Conservation (phyloP, 192 early-diverging fungal species). For the Coemansia sp. region DNA sequence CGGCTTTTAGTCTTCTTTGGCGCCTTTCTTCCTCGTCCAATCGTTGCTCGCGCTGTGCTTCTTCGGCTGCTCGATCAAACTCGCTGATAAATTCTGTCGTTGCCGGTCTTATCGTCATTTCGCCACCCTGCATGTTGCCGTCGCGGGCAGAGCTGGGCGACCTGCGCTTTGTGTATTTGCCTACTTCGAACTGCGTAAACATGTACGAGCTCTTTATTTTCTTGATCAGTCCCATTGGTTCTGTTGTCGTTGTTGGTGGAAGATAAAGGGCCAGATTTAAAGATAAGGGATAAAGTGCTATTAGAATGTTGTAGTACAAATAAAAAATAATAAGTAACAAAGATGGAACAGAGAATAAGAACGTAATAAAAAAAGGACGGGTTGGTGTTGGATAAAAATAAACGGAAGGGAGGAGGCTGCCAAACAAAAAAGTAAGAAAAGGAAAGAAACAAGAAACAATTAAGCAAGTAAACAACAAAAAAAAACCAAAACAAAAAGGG, state of each 20-base stretch:
- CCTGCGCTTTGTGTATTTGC: slow-evolving; percentile 60
- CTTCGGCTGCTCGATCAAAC: slow-evolving; percentile 45
- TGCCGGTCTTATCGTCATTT: slow-evolving; percentile 9
- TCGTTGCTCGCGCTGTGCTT: slow-evolving; percentile 22
- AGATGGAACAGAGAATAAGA: neutral
- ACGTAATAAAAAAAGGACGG: neutral
- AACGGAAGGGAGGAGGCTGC: no score
- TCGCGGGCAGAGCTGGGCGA: slow-evolving; percentile 8
- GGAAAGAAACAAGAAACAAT: neutral
- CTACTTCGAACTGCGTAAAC: slow-evolving; percentile 58
- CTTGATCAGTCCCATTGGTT: slow-evolving; percentile 45
- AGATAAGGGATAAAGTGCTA: neutral
- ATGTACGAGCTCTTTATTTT: slow-evolving; percentile 56
- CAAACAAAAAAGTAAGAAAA: neutral
- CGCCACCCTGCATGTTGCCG: neutral
- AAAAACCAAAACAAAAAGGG: neutral
- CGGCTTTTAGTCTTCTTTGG: slow-evolving; percentile 3
- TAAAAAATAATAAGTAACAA: neutral
- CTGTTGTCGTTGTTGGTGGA: neutral
- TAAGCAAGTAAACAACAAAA: neutral
- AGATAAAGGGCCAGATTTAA: no score
- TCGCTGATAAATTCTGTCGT: slow-evolving; percentile 35
- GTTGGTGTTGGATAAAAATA: no score
- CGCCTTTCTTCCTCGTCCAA: slow-evolving; percentile 11
- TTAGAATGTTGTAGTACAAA: neutral